These are phyloP conservation scores for Solanum tarijense DNA, from an alignment of 257 asterid genomes.

Conservation along the genomic window DNA sequence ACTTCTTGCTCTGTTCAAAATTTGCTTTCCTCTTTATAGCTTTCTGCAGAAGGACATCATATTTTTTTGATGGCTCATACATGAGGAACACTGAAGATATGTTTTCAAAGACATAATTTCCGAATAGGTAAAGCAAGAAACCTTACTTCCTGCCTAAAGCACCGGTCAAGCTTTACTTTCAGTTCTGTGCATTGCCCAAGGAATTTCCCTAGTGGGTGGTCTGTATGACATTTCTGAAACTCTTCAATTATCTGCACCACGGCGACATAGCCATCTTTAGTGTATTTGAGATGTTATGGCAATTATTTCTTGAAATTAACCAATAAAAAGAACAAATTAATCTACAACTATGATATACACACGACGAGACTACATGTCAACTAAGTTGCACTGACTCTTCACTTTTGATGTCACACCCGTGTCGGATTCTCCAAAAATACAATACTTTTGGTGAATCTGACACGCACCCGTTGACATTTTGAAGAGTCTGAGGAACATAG, in stretches of 20 bases:
- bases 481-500: background rate
- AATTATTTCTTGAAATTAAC: background rate
- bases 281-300: background rate
- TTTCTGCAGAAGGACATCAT: constrained; percentile 37
- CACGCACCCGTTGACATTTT: background rate
- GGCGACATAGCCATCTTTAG: background rate
- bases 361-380: background rate
- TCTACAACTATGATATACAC: background rate
- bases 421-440: background rate
- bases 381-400: background rate
- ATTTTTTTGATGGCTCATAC: background rate
- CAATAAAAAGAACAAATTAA: background rate
- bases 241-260: constrained; percentile 45
- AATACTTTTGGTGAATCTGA: background rate
- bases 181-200: constrained; percentile 65
- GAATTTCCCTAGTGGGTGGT: constrained; percentile 72
- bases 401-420: background rate
- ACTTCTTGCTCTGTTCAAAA: constrained; percentile 72
- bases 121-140: background rate
- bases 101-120: background rate
- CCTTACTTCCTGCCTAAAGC: constrained; percentile 75
- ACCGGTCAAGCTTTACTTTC: constrained; percentile 58
- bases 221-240: constrained; percentile 66
- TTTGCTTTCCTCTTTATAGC: constrained; percentile 72
- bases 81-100: background rate